Evolutionary conservation across 371 early-diverging fungal genomes (phyloP).

Genomic region (Phascolomyces articulosus): DNA sequence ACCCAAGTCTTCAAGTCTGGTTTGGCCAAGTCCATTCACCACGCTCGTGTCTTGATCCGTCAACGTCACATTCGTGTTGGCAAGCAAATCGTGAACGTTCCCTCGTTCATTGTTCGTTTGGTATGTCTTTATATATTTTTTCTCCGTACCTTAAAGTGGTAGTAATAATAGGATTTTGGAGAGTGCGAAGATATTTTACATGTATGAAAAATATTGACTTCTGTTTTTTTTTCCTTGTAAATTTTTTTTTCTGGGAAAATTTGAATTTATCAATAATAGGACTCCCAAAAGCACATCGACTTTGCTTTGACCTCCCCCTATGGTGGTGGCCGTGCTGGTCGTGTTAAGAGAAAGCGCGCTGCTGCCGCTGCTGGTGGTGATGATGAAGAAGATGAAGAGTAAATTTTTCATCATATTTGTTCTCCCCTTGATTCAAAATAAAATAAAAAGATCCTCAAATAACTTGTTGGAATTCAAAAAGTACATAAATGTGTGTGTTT

Average conservation of each 20-base stretch:
- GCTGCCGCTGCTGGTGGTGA: constrained; percentile 66
- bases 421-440: background rate
- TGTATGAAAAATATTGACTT: background rate
- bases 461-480: constrained; percentile 1
- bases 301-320: constrained; percentile 97
- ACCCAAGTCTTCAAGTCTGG: constrained; percentile 99
- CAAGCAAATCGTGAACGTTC: constrained; percentile 98
- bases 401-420: constrained; percentile 25
- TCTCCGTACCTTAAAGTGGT: no score
- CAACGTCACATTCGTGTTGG: constrained; percentile 99
- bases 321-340: constrained; percentile 98
- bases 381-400: constrained; percentile 72
- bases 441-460: background rate
- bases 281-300: constrained; percentile 98
- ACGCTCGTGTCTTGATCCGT: constrained; percentile 99
- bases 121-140: constrained; percentile 23
- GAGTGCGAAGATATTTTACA: no score
- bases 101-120: constrained; percentile 94
- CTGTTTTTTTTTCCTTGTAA: background rate
- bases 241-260: no score
- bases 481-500: background rate
- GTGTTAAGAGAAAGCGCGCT: constrained; percentile 94
- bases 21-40: constrained; percentile 99
- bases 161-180: no score
- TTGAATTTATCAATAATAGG: constrained; percentile 19